Conservation (phyloP, 208 protist genomes). For the Trypanosomatidae sp. region DNA sequence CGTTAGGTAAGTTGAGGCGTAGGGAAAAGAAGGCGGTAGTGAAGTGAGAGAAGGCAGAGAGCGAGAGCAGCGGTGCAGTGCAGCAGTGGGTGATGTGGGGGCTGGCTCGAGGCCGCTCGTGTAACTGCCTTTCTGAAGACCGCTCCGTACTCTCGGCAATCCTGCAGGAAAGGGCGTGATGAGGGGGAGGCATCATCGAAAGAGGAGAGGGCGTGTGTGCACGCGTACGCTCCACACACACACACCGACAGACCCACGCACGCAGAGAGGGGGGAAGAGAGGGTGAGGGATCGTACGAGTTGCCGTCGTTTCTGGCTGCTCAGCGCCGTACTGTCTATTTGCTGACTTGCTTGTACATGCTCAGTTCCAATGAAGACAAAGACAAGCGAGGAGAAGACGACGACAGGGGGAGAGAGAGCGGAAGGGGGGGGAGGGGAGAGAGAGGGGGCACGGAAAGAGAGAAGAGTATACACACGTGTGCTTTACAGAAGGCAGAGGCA, state of each 20-base stretch:
- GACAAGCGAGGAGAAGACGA: too few relatives aligned
- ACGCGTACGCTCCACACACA: background rate
- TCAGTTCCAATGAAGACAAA: too few relatives aligned
- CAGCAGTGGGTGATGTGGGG: background rate
- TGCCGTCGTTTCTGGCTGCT: too few relatives aligned
- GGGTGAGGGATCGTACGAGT: background rate
- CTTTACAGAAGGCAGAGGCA: too few relatives aligned
- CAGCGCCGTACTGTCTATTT: too few relatives aligned
- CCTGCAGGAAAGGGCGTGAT: background rate
- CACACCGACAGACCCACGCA: background rate
- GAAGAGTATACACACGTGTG: too few relatives aligned
- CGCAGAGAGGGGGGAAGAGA: background rate
- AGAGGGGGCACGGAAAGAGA: too few relatives aligned
- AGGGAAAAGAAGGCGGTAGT: background rate
- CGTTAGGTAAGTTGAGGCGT: background rate
- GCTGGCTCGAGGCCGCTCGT: background rate
- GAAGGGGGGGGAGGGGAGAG: too few relatives aligned
- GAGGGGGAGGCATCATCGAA: background rate
- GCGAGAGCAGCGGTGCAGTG: background rate
- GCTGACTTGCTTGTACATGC: too few relatives aligned
- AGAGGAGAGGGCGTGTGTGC: background rate
- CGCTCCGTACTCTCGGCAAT: background rate
- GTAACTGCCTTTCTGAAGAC: background rate
- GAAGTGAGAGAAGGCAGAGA: background rate
- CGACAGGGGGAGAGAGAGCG: too few relatives aligned